A percentile compares a stretch with the other conserved stretches of the same genome.
These are phyloP conservation scores for Apophysomyces elegans DNA, from an alignment of 371 early-diverging fungal species.

Conservation along the genomic window DNA sequence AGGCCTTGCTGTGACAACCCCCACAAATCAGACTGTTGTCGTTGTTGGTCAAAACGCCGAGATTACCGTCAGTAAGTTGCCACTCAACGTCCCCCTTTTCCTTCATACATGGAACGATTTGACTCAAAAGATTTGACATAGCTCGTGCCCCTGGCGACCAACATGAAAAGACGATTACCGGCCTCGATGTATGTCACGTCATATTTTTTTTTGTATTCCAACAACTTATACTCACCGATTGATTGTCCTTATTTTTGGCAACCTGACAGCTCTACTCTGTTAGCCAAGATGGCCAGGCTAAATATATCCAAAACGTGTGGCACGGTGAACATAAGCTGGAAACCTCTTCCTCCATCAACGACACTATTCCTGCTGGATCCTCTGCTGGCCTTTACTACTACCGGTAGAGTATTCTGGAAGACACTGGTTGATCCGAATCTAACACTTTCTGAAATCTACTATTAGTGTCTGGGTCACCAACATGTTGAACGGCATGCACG, in stretches of 20 bases:
- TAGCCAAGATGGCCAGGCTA: slow-evolving; percentile 32
- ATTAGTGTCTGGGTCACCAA: slow-evolving; percentile 55
- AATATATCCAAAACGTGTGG: slow-evolving; percentile 53
- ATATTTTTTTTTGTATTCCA: slow-evolving; percentile 3
- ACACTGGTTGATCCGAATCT: too few relatives aligned
- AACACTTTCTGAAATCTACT: neutral
- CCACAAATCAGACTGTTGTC: slow-evolving; percentile 27
- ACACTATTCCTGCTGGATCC: slow-evolving; percentile 30
- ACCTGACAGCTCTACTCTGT: slow-evolving; percentile 45
- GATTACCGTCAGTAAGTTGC: slow-evolving; percentile 39
- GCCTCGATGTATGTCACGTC: slow-evolving; percentile 46
- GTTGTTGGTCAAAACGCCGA: slow-evolving; percentile 37
- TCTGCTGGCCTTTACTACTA: slow-evolving; percentile 54
- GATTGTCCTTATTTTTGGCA: slow-evolving; percentile 10
- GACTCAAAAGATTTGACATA: slow-evolving; percentile 15
- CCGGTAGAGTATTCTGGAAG: slow-evolving; percentile 31
- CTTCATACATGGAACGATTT: slow-evolving; percentile 1
- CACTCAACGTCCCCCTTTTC: neutral
- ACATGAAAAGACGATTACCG: slow-evolving; percentile 40
- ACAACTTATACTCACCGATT: neutral
- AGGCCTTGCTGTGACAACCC: slow-evolving; percentile 25
- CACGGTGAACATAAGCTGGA: slow-evolving; percentile 38
- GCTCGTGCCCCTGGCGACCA: slow-evolving; percentile 34
- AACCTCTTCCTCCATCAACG: slow-evolving; percentile 36
- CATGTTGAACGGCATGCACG: slow-evolving; percentile 42